phyloP scores from a whole-genome alignment of 2,329 filamentous ascomycete genomes.

The Annulohypoxylon truncatum region DNA sequence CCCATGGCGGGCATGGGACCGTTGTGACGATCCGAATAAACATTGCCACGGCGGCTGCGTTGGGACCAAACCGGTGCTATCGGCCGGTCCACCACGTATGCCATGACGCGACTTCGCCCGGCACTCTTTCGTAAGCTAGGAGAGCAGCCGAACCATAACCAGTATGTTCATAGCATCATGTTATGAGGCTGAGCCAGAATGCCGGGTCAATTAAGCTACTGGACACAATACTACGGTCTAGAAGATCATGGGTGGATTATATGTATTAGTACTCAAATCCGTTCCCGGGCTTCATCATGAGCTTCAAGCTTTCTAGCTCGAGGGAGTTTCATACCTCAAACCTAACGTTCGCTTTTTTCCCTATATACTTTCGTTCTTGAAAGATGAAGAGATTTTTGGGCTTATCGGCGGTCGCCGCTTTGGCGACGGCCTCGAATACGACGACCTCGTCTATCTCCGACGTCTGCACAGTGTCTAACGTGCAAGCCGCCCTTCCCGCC shows the following conservation, averaged over 20 bases:
- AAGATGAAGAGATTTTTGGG: constrained; percentile 24
- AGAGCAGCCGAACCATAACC: neutral
- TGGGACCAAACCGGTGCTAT: neutral
- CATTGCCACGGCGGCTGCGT: constrained; percentile 3
- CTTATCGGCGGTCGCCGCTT: constrained; percentile 37
- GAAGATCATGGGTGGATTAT: neutral
- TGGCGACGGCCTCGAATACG: constrained; percentile 38
- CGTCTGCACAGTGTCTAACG: constrained; percentile 57
- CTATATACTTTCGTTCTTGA: neutral
- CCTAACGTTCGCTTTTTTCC: constrained; percentile 3
- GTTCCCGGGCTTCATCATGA: neutral
- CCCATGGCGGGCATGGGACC: neutral
- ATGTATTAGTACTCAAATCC: neutral
- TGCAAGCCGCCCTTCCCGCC: constrained; percentile 56
- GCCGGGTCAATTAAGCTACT: neutral
- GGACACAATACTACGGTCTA: neutral
- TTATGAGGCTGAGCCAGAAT: neutral
- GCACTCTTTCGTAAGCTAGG: constrained; percentile 13
- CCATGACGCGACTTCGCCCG: constrained; percentile 24
- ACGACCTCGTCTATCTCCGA: constrained; percentile 51
- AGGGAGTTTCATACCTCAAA: neutral
- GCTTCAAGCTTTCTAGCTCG: neutral
- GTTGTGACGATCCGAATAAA: neutral
- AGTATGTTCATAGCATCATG: neutral
- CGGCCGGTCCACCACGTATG: constrained; percentile 15